These are phyloP conservation scores for Apophysomyces elegans DNA, from an alignment of 371 early-diverging fungal genomes.

Conservation along the genomic window DNA sequence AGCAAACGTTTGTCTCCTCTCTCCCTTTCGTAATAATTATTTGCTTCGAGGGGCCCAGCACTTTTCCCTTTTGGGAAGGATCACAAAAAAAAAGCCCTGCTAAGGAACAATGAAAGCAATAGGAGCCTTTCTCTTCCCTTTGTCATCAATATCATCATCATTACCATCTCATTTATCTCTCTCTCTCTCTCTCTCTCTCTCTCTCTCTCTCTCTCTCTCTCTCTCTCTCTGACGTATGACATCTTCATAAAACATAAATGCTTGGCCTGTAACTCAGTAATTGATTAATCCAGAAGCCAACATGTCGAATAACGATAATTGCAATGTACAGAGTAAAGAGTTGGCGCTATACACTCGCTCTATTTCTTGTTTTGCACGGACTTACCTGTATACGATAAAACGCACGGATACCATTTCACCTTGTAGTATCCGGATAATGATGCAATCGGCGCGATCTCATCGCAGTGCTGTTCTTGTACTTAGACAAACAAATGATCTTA, in stretches of 20 bases:
- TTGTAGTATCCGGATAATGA: no score
- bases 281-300: no score
- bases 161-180: neutral
- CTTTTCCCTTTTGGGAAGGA: neutral
- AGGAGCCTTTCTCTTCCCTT: neutral
- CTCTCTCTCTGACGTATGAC: neutral
- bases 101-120: constrained; percentile 2
- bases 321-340: no score
- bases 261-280: no score
- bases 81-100: neutral
- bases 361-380: neutral
- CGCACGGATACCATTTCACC: neutral
- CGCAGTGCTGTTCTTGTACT: no score
- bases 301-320: no score
- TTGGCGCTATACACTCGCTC: no score
- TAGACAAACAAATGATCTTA: no score
- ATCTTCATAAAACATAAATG: no score
- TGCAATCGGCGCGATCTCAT: no score
- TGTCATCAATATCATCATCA: neutral
- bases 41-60: neutral
- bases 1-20: neutral
- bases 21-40: neutral
- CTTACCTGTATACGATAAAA: neutral
- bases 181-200: neutral
- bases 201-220: neutral